These are phyloP conservation scores for Bruguiera parviflora DNA, from an alignment of 345 rosid genomes.

Conservation along the genomic window DNA sequence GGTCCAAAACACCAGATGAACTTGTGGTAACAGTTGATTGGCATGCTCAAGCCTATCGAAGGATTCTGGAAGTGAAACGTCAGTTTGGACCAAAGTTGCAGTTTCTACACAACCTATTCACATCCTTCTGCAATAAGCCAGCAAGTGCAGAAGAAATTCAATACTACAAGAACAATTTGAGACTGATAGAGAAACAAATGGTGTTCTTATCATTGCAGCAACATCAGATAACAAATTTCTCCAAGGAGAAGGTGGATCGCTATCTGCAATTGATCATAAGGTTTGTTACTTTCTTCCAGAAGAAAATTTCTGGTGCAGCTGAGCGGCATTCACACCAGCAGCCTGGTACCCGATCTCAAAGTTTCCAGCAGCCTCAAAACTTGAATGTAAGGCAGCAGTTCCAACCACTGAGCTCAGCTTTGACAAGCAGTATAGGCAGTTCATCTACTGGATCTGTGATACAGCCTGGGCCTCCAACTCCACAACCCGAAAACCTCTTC, in stretches of 20 bases:
- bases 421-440: constrained; percentile 2
- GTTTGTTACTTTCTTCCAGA: too few relatives aligned
- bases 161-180: too few relatives aligned
- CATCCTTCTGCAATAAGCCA: too few relatives aligned
- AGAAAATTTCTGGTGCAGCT: too few relatives aligned
- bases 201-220: too few relatives aligned
- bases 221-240: too few relatives aligned
- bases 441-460: constrained; percentile 9
- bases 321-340: background rate
- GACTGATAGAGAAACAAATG: too few relatives aligned
- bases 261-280: too few relatives aligned
- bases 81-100: background rate
- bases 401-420: background rate
- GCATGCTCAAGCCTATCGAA: constrained; percentile 12
- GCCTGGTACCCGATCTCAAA: background rate
- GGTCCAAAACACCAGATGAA: constrained; percentile 6
- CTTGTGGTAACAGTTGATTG: constrained; percentile 4
- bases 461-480: constrained; percentile 9
- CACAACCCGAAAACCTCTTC: background rate
- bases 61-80: constrained; percentile 5
- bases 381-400: constrained; percentile 2
- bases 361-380: constrained; percentile 4
- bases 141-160: too few relatives aligned
- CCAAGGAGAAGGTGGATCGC: too few relatives aligned
- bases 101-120: background rate